Conservation (phyloP, 1,284 basidiomycete genomes). For the Dichomitus squalens region DNA sequence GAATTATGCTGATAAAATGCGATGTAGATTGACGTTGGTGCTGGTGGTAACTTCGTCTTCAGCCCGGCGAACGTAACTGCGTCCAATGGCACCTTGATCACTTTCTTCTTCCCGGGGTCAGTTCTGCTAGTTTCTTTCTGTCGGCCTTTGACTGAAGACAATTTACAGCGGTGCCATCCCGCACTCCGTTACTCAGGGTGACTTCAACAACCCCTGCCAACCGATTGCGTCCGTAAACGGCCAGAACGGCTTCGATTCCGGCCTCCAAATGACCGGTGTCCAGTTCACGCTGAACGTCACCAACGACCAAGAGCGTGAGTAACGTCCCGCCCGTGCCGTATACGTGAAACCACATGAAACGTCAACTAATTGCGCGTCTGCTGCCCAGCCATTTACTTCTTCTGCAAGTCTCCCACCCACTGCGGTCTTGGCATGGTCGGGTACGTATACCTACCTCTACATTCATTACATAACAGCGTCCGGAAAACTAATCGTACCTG, state of each 20-base stretch:
- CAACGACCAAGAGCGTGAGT: slow-evolving; percentile 49
- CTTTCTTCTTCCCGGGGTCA: slow-evolving; percentile 56
- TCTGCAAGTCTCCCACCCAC: slow-evolving; percentile 58
- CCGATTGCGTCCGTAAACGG: slow-evolving; percentile 42
- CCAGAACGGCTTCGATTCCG: slow-evolving; percentile 54
- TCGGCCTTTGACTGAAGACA: neutral
- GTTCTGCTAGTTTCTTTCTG: slow-evolving; percentile 31
- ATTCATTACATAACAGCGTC: neutral
- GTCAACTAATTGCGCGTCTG: neutral
- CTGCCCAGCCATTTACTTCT: slow-evolving; percentile 60
- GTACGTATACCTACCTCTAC: slow-evolving; percentile 17
- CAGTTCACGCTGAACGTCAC: slow-evolving; percentile 54
- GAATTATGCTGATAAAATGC: neutral
- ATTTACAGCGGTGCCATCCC: slow-evolving; percentile 22
- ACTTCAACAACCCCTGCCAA: slow-evolving; percentile 51
- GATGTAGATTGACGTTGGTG: slow-evolving; percentile 47
- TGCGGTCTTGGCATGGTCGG: slow-evolving; percentile 66
- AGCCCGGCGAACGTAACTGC: slow-evolving; percentile 51
- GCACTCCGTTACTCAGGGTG: slow-evolving; percentile 60
- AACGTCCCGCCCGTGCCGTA: neutral
- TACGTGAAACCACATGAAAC: slow-evolving; percentile 9
- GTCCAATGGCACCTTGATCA: slow-evolving; percentile 48
- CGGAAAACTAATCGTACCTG: neutral
- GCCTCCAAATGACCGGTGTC: slow-evolving; percentile 36
- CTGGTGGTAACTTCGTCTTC: slow-evolving; percentile 44